phyloP scores from a whole-genome alignment of 2,329 filamentous ascomycete genomes.

The Ophiocordyceps sinensis region DNA sequence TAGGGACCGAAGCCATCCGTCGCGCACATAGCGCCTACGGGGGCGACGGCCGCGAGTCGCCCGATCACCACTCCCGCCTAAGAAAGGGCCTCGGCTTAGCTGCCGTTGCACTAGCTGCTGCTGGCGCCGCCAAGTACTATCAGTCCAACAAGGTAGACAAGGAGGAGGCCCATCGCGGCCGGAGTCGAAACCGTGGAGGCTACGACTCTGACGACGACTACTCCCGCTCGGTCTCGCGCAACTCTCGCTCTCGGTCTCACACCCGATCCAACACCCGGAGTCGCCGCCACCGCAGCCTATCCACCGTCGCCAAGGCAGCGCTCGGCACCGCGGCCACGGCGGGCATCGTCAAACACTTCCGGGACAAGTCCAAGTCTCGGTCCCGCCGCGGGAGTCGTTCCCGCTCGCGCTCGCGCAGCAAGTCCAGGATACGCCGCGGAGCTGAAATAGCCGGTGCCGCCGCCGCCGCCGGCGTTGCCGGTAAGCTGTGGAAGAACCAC shows the following conservation, averaged over 20 bases:
- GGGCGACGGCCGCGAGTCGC: constrained; percentile 23
- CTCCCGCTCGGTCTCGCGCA: constrained; percentile 20
- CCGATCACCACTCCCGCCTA: constrained; percentile 31
- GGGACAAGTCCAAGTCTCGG: constrained; percentile 31
- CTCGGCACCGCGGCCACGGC: constrained; percentile 42
- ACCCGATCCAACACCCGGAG: constrained; percentile 23
- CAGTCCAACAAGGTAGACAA: constrained; percentile 45
- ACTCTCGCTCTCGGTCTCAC: constrained; percentile 22
- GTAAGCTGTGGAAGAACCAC: constrained; percentile 45
- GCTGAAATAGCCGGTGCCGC: constrained; percentile 48
- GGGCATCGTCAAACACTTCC: constrained; percentile 42
- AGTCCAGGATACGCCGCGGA: constrained; percentile 34
- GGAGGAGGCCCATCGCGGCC: constrained; percentile 42
- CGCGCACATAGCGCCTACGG: constrained; percentile 48
- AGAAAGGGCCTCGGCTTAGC: constrained; percentile 49
- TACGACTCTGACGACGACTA: constrained; percentile 26
- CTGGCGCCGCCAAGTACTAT: constrained; percentile 51
- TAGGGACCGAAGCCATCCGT: constrained; percentile 46
- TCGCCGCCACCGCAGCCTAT: constrained; percentile 31
- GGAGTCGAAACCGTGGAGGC: constrained; percentile 32
- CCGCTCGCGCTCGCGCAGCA: constrained; percentile 22
- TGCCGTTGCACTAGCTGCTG: constrained; percentile 47
- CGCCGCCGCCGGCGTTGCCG: constrained; percentile 43
- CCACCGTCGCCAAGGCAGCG: constrained; percentile 39
- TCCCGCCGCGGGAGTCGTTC: constrained; percentile 11